Conservation (phyloP, 805 yeast species). For the Novakomyces olei region DNA sequence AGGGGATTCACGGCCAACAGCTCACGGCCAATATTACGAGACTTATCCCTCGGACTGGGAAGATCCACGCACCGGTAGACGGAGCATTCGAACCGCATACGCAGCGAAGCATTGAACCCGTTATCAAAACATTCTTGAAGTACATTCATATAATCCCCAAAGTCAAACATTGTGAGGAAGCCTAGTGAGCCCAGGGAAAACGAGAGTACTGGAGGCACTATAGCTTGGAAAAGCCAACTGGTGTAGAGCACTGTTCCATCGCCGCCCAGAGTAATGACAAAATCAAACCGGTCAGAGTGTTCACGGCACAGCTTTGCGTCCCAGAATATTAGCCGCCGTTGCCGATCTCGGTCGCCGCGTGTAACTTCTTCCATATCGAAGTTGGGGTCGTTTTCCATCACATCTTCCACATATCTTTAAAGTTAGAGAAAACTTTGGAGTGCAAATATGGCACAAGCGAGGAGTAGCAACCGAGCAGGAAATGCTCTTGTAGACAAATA, state of each 20-base stretch:
- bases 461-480: too few species aligned
- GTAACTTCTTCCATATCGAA: too few species aligned
- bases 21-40: too few species aligned
- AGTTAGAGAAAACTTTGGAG: too few species aligned
- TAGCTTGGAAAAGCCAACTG: conserved; percentile 43
- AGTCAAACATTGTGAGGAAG: conserved; percentile 53
- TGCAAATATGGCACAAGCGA: too few species aligned
- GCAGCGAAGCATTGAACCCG: conserved; percentile 55
- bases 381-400: too few species aligned
- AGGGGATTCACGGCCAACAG: too few species aligned
- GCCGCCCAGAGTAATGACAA: conserved; percentile 80
- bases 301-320: conserved; percentile 46
- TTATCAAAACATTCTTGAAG: conserved; percentile 36
- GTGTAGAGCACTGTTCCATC: conserved; percentile 46
- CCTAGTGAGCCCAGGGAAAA: conserved; percentile 75
- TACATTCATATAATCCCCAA: conserved; percentile 42
- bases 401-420: too few species aligned
- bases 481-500: too few species aligned
- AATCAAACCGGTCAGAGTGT: conserved; percentile 52
- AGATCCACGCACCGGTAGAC: conserved; percentile 25
- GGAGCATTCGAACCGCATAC: conserved; percentile 76
- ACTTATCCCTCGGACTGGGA: conserved; percentile 19
- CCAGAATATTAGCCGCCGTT: too few species aligned
- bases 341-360: too few species aligned
- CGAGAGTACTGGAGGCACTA: conserved; percentile 79